A percentile compares a stretch with the other conserved stretches of the same genome.
phyloP scores from a whole-genome alignment of 2,329 filamentous ascomycete species.

The Lecanicillium sp. region DNA sequence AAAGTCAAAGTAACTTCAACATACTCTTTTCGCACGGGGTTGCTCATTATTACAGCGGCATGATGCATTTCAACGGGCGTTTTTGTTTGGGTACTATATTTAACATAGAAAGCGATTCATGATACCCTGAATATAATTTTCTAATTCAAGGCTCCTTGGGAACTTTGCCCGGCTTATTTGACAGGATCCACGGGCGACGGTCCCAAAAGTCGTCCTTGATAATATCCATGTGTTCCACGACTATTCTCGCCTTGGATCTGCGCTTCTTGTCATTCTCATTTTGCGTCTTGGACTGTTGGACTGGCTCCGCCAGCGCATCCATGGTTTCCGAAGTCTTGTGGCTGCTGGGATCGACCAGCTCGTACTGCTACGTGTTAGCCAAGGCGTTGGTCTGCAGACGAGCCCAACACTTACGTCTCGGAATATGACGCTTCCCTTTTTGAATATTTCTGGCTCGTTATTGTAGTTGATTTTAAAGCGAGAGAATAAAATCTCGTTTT shows the following conservation, averaged over 20 bases:
- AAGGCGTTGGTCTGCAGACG: neutral
- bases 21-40: slow-evolving; percentile 4
- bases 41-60: slow-evolving; percentile 1
- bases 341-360: slow-evolving; percentile 54
- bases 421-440: slow-evolving; percentile 87
- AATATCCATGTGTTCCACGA: slow-evolving; percentile 82
- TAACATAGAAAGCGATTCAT: slow-evolving; percentile 6
- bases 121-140: slow-evolving; percentile 21
- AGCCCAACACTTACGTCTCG: slow-evolving; percentile 53
- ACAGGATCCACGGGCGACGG: slow-evolving; percentile 73
- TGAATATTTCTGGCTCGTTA: slow-evolving; percentile 85
- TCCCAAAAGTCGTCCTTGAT: slow-evolving; percentile 96
- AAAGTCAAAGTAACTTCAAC: slow-evolving; percentile 17
- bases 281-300: slow-evolving; percentile 67
- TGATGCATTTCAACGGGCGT: slow-evolving; percentile 8
- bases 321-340: slow-evolving; percentile 38
- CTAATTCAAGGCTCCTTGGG: slow-evolving; percentile 46
- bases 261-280: slow-evolving; percentile 76
- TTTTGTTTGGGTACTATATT: neutral
- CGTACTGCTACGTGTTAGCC: slow-evolving; percentile 46
- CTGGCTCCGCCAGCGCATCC: slow-evolving; percentile 43
- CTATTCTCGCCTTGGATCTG: slow-evolving; percentile 70
- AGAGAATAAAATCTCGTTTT: slow-evolving; percentile 92
- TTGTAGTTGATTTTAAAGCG: slow-evolving; percentile 95
- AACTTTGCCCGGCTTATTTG: slow-evolving; percentile 63